These are phyloP conservation scores for Kalmanozyma brasiliensis DNA, from an alignment of 1,284 basidiomycete species.

Conservation along the genomic window DNA sequence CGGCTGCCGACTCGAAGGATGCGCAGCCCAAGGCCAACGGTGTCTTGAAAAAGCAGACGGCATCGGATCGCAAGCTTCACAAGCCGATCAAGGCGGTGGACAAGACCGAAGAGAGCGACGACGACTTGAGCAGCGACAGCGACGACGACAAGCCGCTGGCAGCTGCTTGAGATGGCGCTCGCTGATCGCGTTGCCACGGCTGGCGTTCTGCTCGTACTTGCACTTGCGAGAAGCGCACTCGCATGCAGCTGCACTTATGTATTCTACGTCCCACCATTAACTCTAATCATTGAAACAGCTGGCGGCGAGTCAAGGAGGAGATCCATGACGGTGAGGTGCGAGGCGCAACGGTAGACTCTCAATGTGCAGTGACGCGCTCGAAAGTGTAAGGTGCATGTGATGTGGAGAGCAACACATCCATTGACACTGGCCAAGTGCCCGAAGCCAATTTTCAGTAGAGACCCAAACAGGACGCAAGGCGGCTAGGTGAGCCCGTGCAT, in stretches of 20 bases:
- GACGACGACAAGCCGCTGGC: slow-evolving; percentile 51
- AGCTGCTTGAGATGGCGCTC: not conserved
- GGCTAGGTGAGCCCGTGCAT: no score
- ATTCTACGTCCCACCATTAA: no score
- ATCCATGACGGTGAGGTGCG: no score
- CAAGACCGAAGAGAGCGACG: slow-evolving; percentile 32
- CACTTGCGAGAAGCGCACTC: no score
- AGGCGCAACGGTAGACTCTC: no score
- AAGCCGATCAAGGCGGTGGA: slow-evolving; percentile 37
- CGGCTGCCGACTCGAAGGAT: slow-evolving; percentile 27
- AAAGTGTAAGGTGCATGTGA: no score
- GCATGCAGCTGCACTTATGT: no score
- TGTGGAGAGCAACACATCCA: not conserved
- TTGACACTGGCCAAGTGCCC: not conserved
- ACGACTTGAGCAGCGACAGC: slow-evolving; percentile 23
- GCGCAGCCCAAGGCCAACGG: slow-evolving; percentile 30
- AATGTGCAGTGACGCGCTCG: no score
- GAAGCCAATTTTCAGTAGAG: not conserved
- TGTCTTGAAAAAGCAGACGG: slow-evolving; percentile 35
- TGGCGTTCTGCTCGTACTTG: no score
- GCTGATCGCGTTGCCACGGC: not conserved
- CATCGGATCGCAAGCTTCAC: slow-evolving; percentile 20
- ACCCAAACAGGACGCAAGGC: slow-evolving; percentile 2
- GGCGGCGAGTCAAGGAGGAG: no score
- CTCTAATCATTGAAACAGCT: no score